phyloP scores from a whole-genome alignment of 2,329 filamentous ascomycete genomes.

The Ophiostoma fasciatum region DNA sequence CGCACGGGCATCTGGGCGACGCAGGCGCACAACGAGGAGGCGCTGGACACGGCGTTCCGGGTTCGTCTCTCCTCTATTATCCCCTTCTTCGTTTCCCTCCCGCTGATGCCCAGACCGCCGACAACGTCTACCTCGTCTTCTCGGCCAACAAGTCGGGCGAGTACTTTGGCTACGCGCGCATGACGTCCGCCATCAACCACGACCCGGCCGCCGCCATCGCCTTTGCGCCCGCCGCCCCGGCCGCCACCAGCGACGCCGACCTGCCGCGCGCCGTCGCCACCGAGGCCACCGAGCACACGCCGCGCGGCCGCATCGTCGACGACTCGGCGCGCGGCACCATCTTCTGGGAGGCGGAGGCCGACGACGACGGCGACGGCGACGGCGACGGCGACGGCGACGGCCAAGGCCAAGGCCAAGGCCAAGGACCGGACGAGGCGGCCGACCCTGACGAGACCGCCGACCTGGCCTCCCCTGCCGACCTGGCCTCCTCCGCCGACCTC shows the following conservation, averaged over 20 bases:
- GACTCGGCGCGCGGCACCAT: slow-evolving; percentile 90
- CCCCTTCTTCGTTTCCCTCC: not conserved
- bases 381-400: not conserved
- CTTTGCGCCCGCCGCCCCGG: slow-evolving; percentile 51
- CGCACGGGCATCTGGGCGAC: slow-evolving; percentile 84
- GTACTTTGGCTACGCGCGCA: slow-evolving; percentile 89
- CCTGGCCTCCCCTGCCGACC: too few species aligned
- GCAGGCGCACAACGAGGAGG: slow-evolving; percentile 82
- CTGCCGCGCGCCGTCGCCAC: slow-evolving; percentile 69
- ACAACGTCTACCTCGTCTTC: slow-evolving; percentile 84
- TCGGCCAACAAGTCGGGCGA: slow-evolving; percentile 96
- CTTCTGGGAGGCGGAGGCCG: slow-evolving; percentile 73
- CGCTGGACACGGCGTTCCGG: slow-evolving; percentile 68
- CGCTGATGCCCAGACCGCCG: too few species aligned
- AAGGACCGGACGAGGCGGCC: not conserved
- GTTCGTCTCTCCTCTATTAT: slow-evolving; percentile 29
- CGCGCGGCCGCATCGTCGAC: slow-evolving; percentile 76
- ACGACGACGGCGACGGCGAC: slow-evolving; percentile 18
- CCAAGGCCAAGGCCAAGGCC: slow-evolving; percentile 9
- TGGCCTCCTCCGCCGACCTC: slow-evolving; percentile 21
- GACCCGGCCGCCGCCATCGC: slow-evolving; percentile 56
- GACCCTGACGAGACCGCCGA: not conserved
- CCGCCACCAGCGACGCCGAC: slow-evolving; percentile 44
- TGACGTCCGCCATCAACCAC: slow-evolving; percentile 71
- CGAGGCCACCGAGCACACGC: slow-evolving; percentile 60